These are phyloP conservation scores for Saccharomycopsis sp. DNA, from an alignment of 805 yeast species.

Conservation along the genomic window DNA sequence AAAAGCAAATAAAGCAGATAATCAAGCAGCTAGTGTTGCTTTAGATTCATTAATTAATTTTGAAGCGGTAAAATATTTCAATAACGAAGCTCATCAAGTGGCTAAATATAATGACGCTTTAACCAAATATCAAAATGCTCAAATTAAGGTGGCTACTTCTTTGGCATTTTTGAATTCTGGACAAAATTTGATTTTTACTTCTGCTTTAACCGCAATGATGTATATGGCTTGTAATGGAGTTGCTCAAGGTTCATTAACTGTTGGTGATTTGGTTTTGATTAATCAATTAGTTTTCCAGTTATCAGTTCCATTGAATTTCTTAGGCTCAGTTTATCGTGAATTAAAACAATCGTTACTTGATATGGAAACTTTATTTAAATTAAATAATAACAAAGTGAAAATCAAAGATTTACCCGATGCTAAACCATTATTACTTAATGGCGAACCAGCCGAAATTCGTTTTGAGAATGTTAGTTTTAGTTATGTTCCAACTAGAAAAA, in stretches of 20 bases:
- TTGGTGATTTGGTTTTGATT: conserved; percentile 90
- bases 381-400: conserved; percentile 63
- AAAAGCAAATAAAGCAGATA: conserved; percentile 86
- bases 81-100: conserved; percentile 76
- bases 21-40: conserved; percentile 90
- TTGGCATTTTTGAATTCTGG: conserved; percentile 71
- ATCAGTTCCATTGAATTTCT: conserved; percentile 86
- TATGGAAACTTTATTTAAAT: conserved; percentile 88
- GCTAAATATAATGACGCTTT: conserved; percentile 70
- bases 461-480: conserved; percentile 49
- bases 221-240: conserved; percentile 95
- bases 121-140: conserved; percentile 53
- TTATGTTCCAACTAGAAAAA: conserved; percentile 58
- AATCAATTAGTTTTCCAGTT: conserved; percentile 94
- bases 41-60: conserved; percentile 88
- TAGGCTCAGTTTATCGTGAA: conserved; percentile 94
- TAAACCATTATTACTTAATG: conserved; percentile 41
- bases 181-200: conserved; percentile 69
- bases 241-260: conserved; percentile 69
- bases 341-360: conserved; percentile 86
- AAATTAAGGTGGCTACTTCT: conserved; percentile 76
- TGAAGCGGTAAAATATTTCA: conserved; percentile 91
- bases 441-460: conserved; percentile 35
- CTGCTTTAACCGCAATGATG: conserved; percentile 95
- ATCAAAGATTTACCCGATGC: conserved; percentile 58